Base-by-base conservation (phyloP, 208 protist species). In the Acanthamoeba culbertsoni region DNA sequence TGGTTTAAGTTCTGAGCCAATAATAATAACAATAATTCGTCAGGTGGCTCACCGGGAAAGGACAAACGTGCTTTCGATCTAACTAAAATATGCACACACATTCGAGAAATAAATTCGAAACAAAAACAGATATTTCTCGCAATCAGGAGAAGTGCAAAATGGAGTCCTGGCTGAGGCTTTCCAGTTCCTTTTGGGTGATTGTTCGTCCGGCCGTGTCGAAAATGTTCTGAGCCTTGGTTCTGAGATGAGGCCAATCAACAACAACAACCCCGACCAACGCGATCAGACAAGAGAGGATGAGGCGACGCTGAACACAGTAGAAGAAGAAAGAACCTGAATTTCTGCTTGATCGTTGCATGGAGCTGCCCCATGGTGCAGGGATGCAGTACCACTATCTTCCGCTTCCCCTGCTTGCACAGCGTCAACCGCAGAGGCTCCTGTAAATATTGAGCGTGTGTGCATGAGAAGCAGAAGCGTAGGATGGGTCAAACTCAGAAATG, bases 331-430 rank as follows among this genome's bases (percentile, higher is more conserved):
- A 86, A 86, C 75, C 75, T 51, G 20, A 88, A 88, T 48, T 88
- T 88, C 33, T 88, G 77, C 51, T 88, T 55, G 51, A 88, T 62
- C 7, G 51, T 55, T 5, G 77, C 77, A 42, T 8, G 8, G 46
- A 88, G 77, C 77, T 88, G 77, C 14, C 43, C n/a, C 46, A 88
- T 62, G n/a, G 77, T 88, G 26, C 77, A 48, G 2, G 77, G 77
- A 33, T 88, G 77, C 10, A 88, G 77, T 35, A 88, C 45, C 0
- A 62, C 77, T 10, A 62, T 88, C 46, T 88, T 88, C n/a, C 77
- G 77, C 43, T 42, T 3, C 31, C 77, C 77, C 62, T 62, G 20
- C 8, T 10, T 55, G 77, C 77, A 88, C 7, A 88, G 43, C 7
- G 77, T 88, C 48, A 88, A 55, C 37, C 77, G 77, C 28, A 88